Percentiles rank a stretch among this genome's conserved stretches.
These are phyloP conservation scores for Rhodosporidiobolus sp. DNA, from an alignment of 768 basidiomycete species.

Conservation along the genomic window DNA sequence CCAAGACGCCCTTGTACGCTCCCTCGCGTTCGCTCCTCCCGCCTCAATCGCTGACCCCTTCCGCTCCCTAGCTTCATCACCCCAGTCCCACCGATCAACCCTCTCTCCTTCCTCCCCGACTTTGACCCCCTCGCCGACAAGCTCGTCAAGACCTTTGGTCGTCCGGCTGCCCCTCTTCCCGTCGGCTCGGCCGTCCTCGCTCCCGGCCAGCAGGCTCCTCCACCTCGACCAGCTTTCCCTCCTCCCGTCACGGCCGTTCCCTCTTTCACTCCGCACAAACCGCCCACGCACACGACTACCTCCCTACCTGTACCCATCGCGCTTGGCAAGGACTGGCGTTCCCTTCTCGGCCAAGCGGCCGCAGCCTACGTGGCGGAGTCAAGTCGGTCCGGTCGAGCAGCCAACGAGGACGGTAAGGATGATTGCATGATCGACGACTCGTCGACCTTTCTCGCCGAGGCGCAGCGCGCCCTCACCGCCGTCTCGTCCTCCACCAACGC, in stretches of 20 bases:
- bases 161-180: background rate
- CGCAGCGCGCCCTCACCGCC: background rate
- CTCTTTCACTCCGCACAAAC: background rate
- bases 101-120: constrained; percentile 21
- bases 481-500: background rate
- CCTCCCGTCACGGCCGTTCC: background rate
- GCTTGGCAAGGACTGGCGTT: background rate
- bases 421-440: background rate
- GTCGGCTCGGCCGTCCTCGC: constrained; percentile 23
- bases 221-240: background rate
- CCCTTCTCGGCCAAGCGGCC: background rate
- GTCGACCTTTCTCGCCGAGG: constrained; percentile 1
- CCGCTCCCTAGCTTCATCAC: constrained; percentile 23
- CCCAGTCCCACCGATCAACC: constrained; percentile 7
- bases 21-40: background rate
- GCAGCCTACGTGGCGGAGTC: too few species aligned
- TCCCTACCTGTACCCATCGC: background rate
- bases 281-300: background rate
- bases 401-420: background rate
- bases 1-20: constrained; percentile 10
- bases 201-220: constrained; percentile 14
- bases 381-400: too few species aligned
- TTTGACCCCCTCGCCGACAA: constrained; percentile 23
- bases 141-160: constrained; percentile 13
- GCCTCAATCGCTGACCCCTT: background rate